Percentiles rank a stretch among this genome's conserved stretches.
These are phyloP conservation scores for Solanum megistacrolobum DNA, from an alignment of 257 asterid species.

Conservation along the genomic window DNA sequence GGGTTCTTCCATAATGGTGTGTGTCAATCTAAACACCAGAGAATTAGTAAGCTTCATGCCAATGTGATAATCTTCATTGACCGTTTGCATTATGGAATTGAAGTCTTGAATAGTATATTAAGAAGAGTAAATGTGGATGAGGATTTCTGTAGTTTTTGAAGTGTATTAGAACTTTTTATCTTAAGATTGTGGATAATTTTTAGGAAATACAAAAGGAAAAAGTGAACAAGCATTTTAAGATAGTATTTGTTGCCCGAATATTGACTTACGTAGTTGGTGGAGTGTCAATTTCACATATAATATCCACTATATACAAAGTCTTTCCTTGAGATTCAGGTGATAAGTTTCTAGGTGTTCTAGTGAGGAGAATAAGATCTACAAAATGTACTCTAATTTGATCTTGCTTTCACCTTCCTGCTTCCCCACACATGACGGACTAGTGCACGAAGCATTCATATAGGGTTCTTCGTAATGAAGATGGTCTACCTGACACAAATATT, in stretches of 20 bases:
- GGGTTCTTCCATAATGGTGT: background rate
- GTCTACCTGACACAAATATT: background rate
- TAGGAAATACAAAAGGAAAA: background rate
- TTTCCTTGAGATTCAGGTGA: background rate
- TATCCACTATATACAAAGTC: background rate
- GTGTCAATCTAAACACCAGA: constrained; percentile 20
- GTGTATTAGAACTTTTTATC: background rate
- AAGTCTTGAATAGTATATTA: background rate
- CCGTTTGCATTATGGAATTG: background rate
- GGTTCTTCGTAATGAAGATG: background rate
- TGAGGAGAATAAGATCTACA: background rate
- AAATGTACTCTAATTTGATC: background rate
- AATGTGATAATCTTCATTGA: background rate
- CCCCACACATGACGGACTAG: background rate
- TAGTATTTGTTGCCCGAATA: background rate
- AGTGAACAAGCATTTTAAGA: background rate
- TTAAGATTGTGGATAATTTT: background rate
- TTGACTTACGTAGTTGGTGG: background rate
- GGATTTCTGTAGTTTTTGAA: background rate
- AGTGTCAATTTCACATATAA: background rate
- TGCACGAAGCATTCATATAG: background rate
- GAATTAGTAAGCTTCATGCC: background rate
- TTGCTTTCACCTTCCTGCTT: background rate
- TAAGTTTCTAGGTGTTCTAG: background rate
- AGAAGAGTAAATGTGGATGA: background rate